phyloP scores from a whole-genome alignment of 1,139 yeast genomes.

The Sugiyamaella japonica region DNA sequence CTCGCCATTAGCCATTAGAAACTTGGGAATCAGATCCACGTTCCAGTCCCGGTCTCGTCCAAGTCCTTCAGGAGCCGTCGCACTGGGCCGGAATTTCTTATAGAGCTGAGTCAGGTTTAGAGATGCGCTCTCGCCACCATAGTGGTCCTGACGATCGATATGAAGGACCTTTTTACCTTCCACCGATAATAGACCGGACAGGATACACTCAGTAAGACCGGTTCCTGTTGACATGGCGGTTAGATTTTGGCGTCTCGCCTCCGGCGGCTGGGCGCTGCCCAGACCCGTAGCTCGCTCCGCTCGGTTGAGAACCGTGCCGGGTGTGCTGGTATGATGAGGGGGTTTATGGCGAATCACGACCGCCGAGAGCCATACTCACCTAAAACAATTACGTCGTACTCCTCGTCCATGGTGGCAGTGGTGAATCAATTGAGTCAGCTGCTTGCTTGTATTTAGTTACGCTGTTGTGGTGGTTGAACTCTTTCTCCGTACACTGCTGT shows the following conservation, averaged over 20 bases:
- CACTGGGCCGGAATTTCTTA: conserved; percentile 46
- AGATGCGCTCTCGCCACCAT: conserved; percentile 81
- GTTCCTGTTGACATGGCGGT: conserved; percentile 41
- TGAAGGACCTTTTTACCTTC: conserved; percentile 97
- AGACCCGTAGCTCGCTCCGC: conserved; percentile 2
- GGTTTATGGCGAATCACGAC: no score
- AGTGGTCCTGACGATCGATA: conserved; percentile 94
- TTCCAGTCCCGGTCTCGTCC: conserved; percentile 99
- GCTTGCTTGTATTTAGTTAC: neutral
- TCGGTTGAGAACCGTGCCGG: neutral
- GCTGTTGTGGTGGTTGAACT: no score
- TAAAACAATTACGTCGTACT: conserved; percentile 86
- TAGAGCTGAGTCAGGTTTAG: conserved; percentile 54
- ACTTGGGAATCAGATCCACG: conserved; percentile 94
- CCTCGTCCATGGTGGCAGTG: conserved; percentile 70
- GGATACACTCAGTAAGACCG: conserved; percentile 93
- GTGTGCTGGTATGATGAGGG: no score
- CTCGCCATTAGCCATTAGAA: conserved; percentile 97
- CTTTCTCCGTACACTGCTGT: no score
- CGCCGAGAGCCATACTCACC: conserved; percentile 44
- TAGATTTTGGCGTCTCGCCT: no score
- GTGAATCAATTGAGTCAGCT: conserved; percentile 1
- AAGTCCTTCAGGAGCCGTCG: conserved; percentile 65
- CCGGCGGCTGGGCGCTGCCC: neutral
- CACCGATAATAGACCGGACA: conserved; percentile 89